A percentile compares a stretch with the other conserved stretches of the same genome.
Conservation (phyloP, 345 rosid species). For the Corymbia maculata region DNA sequence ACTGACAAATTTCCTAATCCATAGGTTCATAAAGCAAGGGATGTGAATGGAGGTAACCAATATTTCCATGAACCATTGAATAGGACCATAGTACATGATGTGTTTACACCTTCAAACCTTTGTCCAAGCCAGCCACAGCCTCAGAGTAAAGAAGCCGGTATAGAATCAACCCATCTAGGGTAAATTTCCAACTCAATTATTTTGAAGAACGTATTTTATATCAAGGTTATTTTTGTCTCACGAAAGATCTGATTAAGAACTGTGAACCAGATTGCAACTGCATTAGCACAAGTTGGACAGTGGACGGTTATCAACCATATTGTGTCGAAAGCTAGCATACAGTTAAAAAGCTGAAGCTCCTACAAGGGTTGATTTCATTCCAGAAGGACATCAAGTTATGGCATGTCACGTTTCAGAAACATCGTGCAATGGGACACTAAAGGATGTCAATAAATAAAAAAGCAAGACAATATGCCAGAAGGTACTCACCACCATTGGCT, state of each 20-base stretch:
- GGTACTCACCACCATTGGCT: not conserved
- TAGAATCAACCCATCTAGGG: slow-evolving; percentile 48
- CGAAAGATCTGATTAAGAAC: not conserved
- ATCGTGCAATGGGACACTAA: too few relatives aligned
- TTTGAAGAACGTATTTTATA: not conserved
- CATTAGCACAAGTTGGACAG: slow-evolving; percentile 11
- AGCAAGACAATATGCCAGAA: not conserved
- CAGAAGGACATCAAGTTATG: not conserved
- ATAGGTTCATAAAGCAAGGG: slow-evolving; percentile 42
- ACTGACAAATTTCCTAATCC: slow-evolving; percentile 3
- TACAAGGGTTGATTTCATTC: not conserved
- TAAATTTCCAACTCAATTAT: slow-evolving; percentile 3
- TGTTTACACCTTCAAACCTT: slow-evolving; percentile 44
- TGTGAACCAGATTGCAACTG: slow-evolving; percentile 49
- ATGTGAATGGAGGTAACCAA: slow-evolving; percentile 24
- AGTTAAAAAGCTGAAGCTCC: not conserved
- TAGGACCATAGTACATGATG: slow-evolving; percentile 31
- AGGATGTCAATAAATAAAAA: not conserved
- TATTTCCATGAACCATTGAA: slow-evolving; percentile 30
- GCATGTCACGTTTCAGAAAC: too few relatives aligned
- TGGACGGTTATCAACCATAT: not conserved
- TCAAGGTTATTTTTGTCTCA: not conserved
- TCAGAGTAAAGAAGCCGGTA: slow-evolving; percentile 27
- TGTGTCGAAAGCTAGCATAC: not conserved
- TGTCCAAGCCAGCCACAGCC: slow-evolving; percentile 60